Evolutionary conservation across 208 protist species (phyloP), one percentile per base, ranked within the genome.

Genomic region (Giardia duodenalis): DNA sequence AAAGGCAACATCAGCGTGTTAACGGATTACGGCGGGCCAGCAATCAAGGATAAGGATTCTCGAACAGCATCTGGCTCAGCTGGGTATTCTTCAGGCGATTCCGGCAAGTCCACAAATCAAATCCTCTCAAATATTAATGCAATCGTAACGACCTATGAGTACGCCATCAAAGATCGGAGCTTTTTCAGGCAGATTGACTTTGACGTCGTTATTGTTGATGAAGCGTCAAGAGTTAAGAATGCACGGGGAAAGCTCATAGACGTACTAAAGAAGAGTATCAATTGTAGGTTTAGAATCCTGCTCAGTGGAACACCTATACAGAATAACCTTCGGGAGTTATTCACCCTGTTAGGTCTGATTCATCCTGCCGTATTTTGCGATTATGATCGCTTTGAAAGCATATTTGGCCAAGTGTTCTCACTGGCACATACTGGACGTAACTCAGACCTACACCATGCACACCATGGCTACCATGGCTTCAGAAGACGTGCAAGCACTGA

Each of bases 241-340:
- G 1, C 42, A 1, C n/a, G 44, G n/a, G 10, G 10, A 1, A 46
- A 48, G 4, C 88, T 91, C n/a, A 48, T 91, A 48, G 88, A 45
- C 1, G 88, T 91, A 19, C 44, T 91, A 1, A 91, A 45, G 45
- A 46, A 48, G 2, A 45, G 45, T 48, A 91, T 91, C 88, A 47
- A 3, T 30, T 91, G 88, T n/a, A 46, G 44, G n/a, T 91, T 91
- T 47, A 46, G 88, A 46, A 42, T 91, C n/a, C 44, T 91, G 0
- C 44, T 91, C 1, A 91, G 88, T 47, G 88, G 88, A 46, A 91
- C 88, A 46, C 88, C 88, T 42, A 22, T 91, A 48, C 44, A 91
- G 45, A 91, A 91, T 48, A 91, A 91, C 44, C n/a, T 91, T 47
- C n/a, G 88, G 47, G 88, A 91, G 47, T n/a, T 91, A 1, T 91